Conservation (phyloP, 2,329 filamentous ascomycete genomes). For the Basipetospora sp. region DNA sequence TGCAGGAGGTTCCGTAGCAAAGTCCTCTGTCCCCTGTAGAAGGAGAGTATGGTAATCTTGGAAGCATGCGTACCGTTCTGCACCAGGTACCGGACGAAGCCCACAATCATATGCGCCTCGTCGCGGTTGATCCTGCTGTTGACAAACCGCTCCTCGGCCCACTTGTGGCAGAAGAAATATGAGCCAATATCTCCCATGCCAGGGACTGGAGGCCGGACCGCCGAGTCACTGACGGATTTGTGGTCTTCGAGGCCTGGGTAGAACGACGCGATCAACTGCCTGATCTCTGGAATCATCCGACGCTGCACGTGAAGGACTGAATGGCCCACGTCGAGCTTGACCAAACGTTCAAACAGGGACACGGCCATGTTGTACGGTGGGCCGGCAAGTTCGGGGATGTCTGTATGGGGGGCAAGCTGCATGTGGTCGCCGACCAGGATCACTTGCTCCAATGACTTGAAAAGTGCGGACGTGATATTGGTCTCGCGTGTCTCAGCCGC, state of each 20-base stretch:
- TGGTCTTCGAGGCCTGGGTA: slow-evolving; percentile 33
- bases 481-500: slow-evolving; percentile 63
- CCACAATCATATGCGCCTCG: slow-evolving; percentile 64
- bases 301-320: slow-evolving; percentile 54
- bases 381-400: slow-evolving; percentile 42
- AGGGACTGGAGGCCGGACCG: slow-evolving; percentile 24
- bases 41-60: slow-evolving; percentile 68
- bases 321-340: slow-evolving; percentile 50
- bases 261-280: slow-evolving; percentile 30
- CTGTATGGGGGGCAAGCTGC: slow-evolving; percentile 58
- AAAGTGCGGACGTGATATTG: slow-evolving; percentile 36
- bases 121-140: slow-evolving; percentile 52
- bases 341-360: slow-evolving; percentile 66
- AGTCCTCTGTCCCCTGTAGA: slow-evolving; percentile 74
- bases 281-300: slow-evolving; percentile 33
- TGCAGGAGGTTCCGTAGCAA: slow-evolving; percentile 37
- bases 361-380: slow-evolving; percentile 53
- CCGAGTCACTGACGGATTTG: slow-evolving; percentile 19
- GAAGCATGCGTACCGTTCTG: slow-evolving; percentile 45
- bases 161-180: slow-evolving; percentile 36
- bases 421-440: slow-evolving; percentile 62
- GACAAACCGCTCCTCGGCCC: slow-evolving; percentile 45
- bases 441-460: slow-evolving; percentile 36
- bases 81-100: slow-evolving; percentile 57
- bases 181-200: slow-evolving; percentile 25